A percentile compares a stretch with the other conserved stretches of the same genome.
phyloP scores from a whole-genome alignment of 305 asterid species.

The Solanum chacoense region DNA sequence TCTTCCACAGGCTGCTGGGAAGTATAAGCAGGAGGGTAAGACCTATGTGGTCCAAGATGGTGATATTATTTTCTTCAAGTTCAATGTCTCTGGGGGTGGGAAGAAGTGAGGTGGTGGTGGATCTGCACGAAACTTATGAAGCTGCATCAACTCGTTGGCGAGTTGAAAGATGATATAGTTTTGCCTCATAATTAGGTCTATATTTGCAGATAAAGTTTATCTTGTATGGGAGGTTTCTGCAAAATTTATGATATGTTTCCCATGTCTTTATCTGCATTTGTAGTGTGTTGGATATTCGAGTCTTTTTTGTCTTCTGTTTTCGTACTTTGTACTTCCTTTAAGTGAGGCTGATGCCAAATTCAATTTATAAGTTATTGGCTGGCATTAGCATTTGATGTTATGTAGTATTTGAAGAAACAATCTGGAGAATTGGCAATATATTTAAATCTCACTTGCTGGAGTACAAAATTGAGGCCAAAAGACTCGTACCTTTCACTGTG shows the following conservation, averaged over 20 bases:
- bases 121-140: not conserved
- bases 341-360: not conserved
- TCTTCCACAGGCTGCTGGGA: conserved; percentile 68
- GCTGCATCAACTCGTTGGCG: not conserved
- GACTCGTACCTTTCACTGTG: not conserved
- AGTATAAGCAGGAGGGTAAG: conserved; percentile 96
- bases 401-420: not conserved
- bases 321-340: not conserved
- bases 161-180: not conserved
- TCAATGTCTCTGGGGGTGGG: conserved; percentile 96
- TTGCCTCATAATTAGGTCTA: not conserved
- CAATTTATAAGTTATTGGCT: not conserved
- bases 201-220: not conserved
- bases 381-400: not conserved
- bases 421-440: not conserved
- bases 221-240: not conserved
- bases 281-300: not conserved
- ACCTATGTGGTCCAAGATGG: conserved; percentile 92
- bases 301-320: not conserved
- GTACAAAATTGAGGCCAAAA: not conserved
- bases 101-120: conserved; percentile 53
- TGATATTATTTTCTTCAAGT: conserved; percentile 91
- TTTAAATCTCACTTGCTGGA: not conserved
- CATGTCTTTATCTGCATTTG: not conserved
- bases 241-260: not conserved